A percentile compares a stretch with the other conserved stretches of the same genome.
These are phyloP conservation scores for Anethum foeniculum DNA, from an alignment of 140 eudicot genomes.

Conservation along the genomic window DNA sequence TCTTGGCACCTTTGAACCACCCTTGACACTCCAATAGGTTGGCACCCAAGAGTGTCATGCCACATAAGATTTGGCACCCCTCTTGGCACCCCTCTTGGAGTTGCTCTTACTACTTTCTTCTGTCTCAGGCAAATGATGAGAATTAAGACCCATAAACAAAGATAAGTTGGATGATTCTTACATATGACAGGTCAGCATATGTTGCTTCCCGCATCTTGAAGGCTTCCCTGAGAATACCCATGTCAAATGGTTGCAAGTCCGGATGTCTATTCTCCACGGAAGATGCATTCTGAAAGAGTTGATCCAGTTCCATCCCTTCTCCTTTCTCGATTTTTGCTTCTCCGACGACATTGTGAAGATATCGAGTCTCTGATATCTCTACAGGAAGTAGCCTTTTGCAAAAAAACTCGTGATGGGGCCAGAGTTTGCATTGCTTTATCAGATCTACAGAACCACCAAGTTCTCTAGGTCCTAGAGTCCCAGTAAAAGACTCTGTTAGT, in stretches of 20 bases:
- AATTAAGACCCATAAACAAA: background rate
- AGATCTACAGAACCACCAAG: constrained; percentile 83
- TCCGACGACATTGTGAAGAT: constrained; percentile 74
- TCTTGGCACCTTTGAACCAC: too few relatives aligned
- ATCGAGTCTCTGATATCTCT: constrained; percentile 67
- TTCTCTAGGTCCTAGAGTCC: constrained; percentile 56
- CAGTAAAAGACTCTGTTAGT: background rate
- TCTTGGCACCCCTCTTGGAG: too few relatives aligned
- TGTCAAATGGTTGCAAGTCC: constrained; percentile 58
- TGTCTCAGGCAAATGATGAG: background rate
- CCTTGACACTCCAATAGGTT: too few relatives aligned
- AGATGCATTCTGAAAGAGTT: constrained; percentile 47
- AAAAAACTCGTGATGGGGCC: constrained; percentile 75
- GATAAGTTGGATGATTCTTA: constrained; percentile 23
- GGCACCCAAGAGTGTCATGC: too few relatives aligned
- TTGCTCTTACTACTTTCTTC: background rate
- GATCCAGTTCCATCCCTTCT: constrained; percentile 80
- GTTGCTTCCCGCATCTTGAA: constrained; percentile 60
- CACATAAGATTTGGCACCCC: too few relatives aligned
- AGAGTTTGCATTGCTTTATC: constrained; percentile 60
- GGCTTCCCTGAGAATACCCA: constrained; percentile 51
- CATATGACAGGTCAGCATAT: constrained; percentile 59
- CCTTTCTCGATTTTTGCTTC: constrained; percentile 76
- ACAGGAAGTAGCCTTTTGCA: constrained; percentile 78
- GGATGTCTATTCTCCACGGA: constrained; percentile 32